Conservation (phyloP, 176 grass and related monocot genomes). For the Saccharum officinarum region DNA sequence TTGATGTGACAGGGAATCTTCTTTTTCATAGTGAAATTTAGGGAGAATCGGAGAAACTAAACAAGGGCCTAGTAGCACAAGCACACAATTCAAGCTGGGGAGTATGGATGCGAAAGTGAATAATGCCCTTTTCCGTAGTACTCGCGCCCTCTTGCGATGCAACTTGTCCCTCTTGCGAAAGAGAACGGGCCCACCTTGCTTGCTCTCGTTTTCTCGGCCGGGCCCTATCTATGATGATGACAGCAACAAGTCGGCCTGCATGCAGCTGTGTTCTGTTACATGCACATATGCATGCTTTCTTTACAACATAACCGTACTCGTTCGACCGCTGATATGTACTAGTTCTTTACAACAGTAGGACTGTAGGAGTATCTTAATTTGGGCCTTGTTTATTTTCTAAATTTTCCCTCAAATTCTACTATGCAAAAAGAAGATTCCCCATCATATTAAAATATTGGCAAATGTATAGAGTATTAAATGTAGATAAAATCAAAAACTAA, state of each 20-base stretch:
- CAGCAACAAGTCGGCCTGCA: not conserved
- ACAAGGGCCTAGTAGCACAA: too few relatives aligned
- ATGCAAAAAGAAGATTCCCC: too few relatives aligned
- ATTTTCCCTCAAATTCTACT: too few relatives aligned
- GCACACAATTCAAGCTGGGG: too few relatives aligned
- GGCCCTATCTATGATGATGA: not conserved
- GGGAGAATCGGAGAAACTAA: too few relatives aligned
- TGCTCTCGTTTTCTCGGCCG: not conserved
- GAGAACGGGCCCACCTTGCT: not conserved
- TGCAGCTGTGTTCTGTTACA: not conserved
- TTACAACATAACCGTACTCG: not conserved
- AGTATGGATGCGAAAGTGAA: not conserved
- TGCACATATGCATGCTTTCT: not conserved
- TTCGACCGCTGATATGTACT: not conserved
- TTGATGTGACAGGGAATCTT: too few relatives aligned
- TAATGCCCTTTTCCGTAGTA: slow-evolving; percentile 1
- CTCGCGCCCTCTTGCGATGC: slow-evolving; percentile 21
- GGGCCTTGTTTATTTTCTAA: too few relatives aligned
- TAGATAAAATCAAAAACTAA: too few relatives aligned
- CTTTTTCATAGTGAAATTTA: too few relatives aligned
- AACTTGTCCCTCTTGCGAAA: slow-evolving; percentile 18
- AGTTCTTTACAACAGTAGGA: not conserved
- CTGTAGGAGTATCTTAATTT: not conserved
- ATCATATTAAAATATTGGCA: too few relatives aligned
- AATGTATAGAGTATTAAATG: too few relatives aligned